Evolutionary conservation across 148 eudicot genomes (phyloP).

Genomic region (Camellia sinensis): DNA sequence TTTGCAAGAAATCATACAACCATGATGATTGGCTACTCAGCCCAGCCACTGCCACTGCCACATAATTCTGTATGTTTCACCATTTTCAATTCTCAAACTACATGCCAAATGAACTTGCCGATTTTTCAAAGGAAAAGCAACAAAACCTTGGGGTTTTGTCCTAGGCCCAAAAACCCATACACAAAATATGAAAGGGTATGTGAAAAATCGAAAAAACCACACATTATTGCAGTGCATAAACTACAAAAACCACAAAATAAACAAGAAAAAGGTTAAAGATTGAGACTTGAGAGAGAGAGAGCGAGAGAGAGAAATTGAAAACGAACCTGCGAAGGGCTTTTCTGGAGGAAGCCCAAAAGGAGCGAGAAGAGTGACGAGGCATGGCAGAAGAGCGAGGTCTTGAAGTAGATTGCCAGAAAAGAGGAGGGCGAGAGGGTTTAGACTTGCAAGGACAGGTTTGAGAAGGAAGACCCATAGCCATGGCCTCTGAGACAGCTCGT

Average conservation of each 20-base stretch:
- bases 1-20: neutral
- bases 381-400: conserved; percentile 17
- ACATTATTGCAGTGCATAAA: neutral
- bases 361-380: conserved; percentile 16
- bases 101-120: neutral
- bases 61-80: too few species aligned
- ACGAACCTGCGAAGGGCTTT: conserved; percentile 32
- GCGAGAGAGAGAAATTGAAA: neutral
- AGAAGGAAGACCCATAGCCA: conserved; percentile 44
- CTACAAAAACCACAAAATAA: neutral
- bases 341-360: conserved; percentile 21
- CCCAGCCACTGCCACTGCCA: too few species aligned
- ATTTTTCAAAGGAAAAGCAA: too few species aligned
- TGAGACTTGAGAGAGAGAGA: neutral
- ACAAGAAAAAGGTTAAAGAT: neutral
- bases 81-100: too few species aligned
- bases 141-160: neutral
- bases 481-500: conserved; percentile 31
- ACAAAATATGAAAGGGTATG: neutral
- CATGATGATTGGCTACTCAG: neutral
- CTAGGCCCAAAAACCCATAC: neutral
- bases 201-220: neutral
- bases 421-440: conserved; percentile 33
- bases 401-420: conserved; percentile 39
- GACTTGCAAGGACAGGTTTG: conserved; percentile 34